Percentiles rank a stretch among this genome's conserved stretches.
phyloP scores from a whole-genome alignment of 2,329 filamentous ascomycete genomes.

The Pochonia chlamydosporia region DNA sequence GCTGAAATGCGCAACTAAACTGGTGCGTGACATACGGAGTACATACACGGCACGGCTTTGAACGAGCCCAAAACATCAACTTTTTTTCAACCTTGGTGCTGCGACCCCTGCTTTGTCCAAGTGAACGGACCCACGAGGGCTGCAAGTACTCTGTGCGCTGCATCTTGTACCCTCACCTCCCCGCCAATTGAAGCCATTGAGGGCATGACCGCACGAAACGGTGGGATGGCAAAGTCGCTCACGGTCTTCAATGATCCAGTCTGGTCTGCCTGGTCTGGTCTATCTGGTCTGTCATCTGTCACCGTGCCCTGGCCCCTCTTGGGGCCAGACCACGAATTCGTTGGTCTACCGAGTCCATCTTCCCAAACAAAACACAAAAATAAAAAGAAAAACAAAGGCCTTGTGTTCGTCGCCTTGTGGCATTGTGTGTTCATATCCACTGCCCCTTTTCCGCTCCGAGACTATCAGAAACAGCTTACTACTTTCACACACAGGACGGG shows the following conservation, averaged over 20 bases:
- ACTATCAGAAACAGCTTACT: constrained; percentile 1
- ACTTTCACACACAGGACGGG: neutral
- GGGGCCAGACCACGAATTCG: neutral
- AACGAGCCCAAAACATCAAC: no score
- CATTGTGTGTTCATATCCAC: constrained; percentile 1
- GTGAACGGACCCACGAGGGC: constrained; percentile 1
- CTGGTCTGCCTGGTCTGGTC: no score
- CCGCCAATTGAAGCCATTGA: neutral
- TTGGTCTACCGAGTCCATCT: constrained; percentile 4
- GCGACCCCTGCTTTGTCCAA: neutral
- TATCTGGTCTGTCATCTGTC: no score
- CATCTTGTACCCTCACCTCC: neutral
- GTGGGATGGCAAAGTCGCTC: neutral
- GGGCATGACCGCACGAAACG: neutral
- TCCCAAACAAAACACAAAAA: constrained; percentile 6
- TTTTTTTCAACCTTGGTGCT: no score
- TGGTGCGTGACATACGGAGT: no score
- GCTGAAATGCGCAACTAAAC: no score
- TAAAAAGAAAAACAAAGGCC: no score
- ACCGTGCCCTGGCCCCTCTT: neutral
- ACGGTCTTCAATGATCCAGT: no score
- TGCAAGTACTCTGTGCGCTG: neutral
- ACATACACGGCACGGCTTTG: no score
- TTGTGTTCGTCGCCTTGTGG: neutral
- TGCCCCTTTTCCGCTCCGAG: constrained; percentile 4